Base-by-base conservation (phyloP, 805 yeast genomes). In the Yamadazyma olivae region DNA sequence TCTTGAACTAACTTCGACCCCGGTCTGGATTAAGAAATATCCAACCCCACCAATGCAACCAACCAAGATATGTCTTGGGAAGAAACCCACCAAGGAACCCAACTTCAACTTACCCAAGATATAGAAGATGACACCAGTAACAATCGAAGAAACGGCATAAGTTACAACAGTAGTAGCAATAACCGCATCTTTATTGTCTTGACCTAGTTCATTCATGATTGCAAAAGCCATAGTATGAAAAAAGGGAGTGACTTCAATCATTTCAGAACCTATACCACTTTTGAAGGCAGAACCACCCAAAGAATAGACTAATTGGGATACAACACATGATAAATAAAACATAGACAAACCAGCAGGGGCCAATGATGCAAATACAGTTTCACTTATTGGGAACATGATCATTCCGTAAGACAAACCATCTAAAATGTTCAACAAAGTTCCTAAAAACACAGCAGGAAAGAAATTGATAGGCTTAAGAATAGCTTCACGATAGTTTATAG, bases 1-100 rank as follows among this genome's bases (percentile, higher is more conserved):
- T 40, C 95, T 69, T 0, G 96, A 81, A n/a, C 87, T 75, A 1
- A 93, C 96, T 53, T 91, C 97, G 19, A 93, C 62, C 1, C 96
- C 99, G 0, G 99, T 93, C 1, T 86, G 81, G 2, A 89, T 67
- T 33, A 93, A 67, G 59, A 93, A 93, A 62, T 86, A 90, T 6
- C 99, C 99, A 32, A 93, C 99, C 52, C 99, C 99, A 26, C 99
- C 99, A 49, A 93, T 90, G 56, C 98, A 93, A 1, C 99, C 99
- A 24, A 93, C 93, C 19, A 93, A 70, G 38, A 93, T 91, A 59
- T 93, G 99, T 43, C 97, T 71, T 1, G 99, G 99, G 70, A 93
- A 93, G 56, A 89, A 93, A 0, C 95, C 96, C 15, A 91, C 96
- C 16, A 93, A 64, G 21, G 86, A 75, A 5, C 99, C 99, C 24